Evolutionary conservation across 805 yeast species (phyloP), one percentile per base, ranked within the genome.

Genomic region (Metschnikowia lochheadii): DNA sequence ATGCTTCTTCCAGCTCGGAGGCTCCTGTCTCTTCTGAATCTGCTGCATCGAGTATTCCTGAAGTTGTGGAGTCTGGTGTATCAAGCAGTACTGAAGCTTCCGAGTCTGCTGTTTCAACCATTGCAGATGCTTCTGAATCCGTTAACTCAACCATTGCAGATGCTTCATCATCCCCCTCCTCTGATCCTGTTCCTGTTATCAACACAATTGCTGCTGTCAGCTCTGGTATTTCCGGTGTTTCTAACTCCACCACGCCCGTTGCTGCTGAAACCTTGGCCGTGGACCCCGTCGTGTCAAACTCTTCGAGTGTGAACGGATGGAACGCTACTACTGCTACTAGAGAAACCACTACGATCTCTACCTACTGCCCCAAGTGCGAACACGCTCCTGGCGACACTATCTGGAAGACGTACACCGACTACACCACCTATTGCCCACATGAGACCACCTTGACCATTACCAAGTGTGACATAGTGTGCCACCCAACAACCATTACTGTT

Each of bases 371-470:
- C 3, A 13, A 13, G 11, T 21, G 31, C n/a, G 36, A 18, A 6
- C 21, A 14, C 32, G 29, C 29, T 11, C 26, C 26, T 26, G 46
- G 56, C 35, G 65, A 68, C 31, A 63, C 55, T 10, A 14, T 36
- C 7, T 36, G 39, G 39, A 36, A 36, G n/a, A 36, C 39, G 17
- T 36, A 36, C 46, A 68, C 73, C 50, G 69, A 57, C 52, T 68
- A 56, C 62, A 57, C 63, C 56, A 68, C 72, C 54, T 67, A 63
- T 64, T 68, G 73, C 55, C 72, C 73, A 51, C 55, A 51, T 36
- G 48, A 63, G 39, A 68, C 73, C 51, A 62, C 65, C 38, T 40
- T 68, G 46, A 63, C 67, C 49, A 49, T 68, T 48, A 67, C 68
- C 50, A 65, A 63, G 36, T 68, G 73, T 58, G 59, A 59, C 38